These are phyloP conservation scores for Aschersonia sp. DNA, from an alignment of 2,329 filamentous ascomycete species.

Conservation along the genomic window DNA sequence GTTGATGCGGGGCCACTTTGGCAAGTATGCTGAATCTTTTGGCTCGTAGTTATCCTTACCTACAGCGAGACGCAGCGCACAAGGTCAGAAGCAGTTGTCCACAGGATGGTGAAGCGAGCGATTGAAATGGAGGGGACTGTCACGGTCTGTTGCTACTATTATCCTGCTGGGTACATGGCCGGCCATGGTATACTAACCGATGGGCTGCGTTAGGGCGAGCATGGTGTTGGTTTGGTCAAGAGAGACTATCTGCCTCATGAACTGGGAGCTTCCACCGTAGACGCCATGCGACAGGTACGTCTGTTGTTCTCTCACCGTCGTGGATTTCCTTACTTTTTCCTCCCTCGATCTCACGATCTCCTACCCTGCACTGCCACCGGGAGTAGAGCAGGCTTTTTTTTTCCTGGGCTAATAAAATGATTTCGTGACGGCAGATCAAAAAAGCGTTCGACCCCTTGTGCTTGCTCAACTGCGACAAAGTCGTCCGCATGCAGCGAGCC, in stretches of 20 bases:
- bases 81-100: constrained; percentile 56
- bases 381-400: background rate
- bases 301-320: background rate
- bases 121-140: constrained; percentile 77
- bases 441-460: constrained; percentile 64
- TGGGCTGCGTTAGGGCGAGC: constrained; percentile 44
- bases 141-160: constrained; percentile 30
- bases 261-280: constrained; percentile 58
- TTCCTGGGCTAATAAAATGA: background rate
- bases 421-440: constrained; percentile 44
- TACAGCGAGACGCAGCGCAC: constrained; percentile 52
- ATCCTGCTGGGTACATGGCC: background rate
- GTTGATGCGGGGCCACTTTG: background rate
- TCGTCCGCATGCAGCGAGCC: constrained; percentile 42
- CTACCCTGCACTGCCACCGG: background rate
- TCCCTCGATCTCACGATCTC: background rate
- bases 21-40: background rate
- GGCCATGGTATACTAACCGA: background rate
- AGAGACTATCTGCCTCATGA: constrained; percentile 71
- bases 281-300: constrained; percentile 66
- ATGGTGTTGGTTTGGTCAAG: constrained; percentile 74
- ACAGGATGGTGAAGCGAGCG: constrained; percentile 74
- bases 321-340: background rate
- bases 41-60: constrained; percentile 31
- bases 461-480: constrained; percentile 55